A percentile compares a stretch with the other conserved stretches of the same genome.
Evolutionary conservation across 768 basidiomycete species (phyloP).

Genomic region (Tylopilus felleus): DNA sequence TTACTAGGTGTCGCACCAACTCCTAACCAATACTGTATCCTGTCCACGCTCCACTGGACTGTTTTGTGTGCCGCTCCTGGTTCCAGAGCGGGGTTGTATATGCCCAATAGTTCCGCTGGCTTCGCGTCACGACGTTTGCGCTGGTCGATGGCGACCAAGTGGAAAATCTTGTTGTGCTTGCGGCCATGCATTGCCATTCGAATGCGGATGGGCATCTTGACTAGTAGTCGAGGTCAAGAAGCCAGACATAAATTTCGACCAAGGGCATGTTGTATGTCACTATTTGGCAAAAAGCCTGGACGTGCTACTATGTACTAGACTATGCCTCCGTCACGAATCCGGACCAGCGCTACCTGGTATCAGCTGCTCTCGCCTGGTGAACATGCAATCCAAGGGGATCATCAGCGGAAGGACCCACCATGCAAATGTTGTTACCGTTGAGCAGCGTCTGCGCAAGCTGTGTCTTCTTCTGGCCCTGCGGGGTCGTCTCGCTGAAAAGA

Average conservation of each 20-base stretch:
- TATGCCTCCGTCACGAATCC: constrained; percentile 30
- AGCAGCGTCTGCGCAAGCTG: constrained; percentile 83
- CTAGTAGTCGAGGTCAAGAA: not conserved
- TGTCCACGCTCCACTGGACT: constrained; percentile 86
- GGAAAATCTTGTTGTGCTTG: constrained; percentile 72
- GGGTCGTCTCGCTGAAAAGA: constrained; percentile 71
- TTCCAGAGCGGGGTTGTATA: constrained; percentile 69
- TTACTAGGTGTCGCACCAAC: constrained; percentile 82
- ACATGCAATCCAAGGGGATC: not conserved
- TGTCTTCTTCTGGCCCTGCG: constrained; percentile 76
- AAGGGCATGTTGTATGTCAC: constrained; percentile 12
- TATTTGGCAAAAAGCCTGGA: constrained; percentile 25
- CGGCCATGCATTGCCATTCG: constrained; percentile 81
- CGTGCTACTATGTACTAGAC: not conserved
- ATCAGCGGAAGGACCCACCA: constrained; percentile 52
- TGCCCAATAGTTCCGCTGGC: constrained; percentile 84
- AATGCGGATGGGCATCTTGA: constrained; percentile 75
- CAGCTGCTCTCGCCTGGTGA: constrained; percentile 37
- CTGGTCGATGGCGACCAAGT: constrained; percentile 80
- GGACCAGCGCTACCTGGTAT: constrained; percentile 73
- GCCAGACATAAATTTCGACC: not conserved
- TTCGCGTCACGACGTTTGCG: constrained; percentile 72
- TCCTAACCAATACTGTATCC: constrained; percentile 86
- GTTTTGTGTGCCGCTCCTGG: constrained; percentile 58
- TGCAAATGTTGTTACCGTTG: constrained; percentile 96